Percentiles rank a stretch among this genome's conserved stretches.
These are phyloP conservation scores for Pseudogymnoascus sp. DNA, from an alignment of 2,329 filamentous ascomycete genomes.

Conservation along the genomic window DNA sequence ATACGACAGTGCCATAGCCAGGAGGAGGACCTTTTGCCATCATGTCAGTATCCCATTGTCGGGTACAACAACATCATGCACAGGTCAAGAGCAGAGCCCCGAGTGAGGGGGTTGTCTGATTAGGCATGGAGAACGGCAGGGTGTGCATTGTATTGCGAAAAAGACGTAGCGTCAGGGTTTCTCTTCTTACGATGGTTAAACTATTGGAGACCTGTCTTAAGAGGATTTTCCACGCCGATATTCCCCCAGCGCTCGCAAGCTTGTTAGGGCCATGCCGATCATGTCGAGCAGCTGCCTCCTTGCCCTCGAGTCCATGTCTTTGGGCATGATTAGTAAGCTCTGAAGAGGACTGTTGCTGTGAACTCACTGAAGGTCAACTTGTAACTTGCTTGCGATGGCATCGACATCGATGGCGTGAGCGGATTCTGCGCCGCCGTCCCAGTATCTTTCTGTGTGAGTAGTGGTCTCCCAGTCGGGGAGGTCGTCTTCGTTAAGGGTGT, in stretches of 20 bases:
- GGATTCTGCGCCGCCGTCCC: constrained; percentile 25
- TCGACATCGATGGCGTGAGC: constrained; percentile 28
- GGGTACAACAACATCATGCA: background rate
- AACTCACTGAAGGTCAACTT: constrained; percentile 19
- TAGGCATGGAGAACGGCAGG: background rate
- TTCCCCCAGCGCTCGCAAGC: constrained; percentile 63
- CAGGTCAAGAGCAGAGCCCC: background rate
- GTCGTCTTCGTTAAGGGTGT: background rate
- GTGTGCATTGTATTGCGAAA: constrained; percentile 10
- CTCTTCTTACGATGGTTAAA: constrained; percentile 53
- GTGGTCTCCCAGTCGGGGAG: background rate
- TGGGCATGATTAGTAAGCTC: constrained; percentile 32
- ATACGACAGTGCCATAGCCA: constrained; percentile 66
- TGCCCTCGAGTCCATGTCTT: constrained; percentile 54
- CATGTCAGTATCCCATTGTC: constrained; percentile 2
- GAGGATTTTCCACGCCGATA: constrained; percentile 70
- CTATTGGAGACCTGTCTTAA: constrained; percentile 72
- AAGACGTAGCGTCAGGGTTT: background rate
- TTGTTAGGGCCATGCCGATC: constrained; percentile 62
- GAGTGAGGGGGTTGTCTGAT: background rate
- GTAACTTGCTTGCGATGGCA: constrained; percentile 18
- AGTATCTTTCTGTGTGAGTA: background rate
- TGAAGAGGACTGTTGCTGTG: background rate
- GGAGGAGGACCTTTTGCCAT: constrained; percentile 56
- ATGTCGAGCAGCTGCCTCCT: constrained; percentile 60